Evolutionary conservation across 2,329 filamentous ascomycete species (phyloP), one percentile per base, ranked within the genome.

Genomic region (Phialophora expanda): DNA sequence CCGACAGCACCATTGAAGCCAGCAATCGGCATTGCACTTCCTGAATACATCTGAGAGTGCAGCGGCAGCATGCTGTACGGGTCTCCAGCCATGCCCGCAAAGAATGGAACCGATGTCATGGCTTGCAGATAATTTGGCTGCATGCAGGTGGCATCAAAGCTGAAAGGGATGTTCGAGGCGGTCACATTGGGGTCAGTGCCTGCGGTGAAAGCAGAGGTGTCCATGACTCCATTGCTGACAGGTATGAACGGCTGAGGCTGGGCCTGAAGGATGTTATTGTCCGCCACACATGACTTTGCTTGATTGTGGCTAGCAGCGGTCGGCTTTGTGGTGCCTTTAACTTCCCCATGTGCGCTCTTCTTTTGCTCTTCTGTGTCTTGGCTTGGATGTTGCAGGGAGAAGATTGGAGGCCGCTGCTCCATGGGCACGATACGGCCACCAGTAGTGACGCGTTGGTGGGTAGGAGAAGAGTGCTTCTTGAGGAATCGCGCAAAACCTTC

Each of bases 391-490:
- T 46, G 48, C 44, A 78, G 69, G 50, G 75, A 74, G 66, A 78
- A 77, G 65, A 78, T 74, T 4, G 80, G 78, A 61, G 75, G 75
- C 26, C 77, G 73, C 34, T 76, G 74, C 41, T 75, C 74, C 77
- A 82, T 81, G n/a, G 81, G 80, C 41, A 83, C 80, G 30, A 83
- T 82, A 48, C 77, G 77, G 8, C 81, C 81, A 24, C 80, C 80
- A 64, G 81, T 80, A 46, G 81, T 83, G 56, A 83, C 81, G 59
- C 81, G 78, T 59, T 83, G 78, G 65, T 82, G 78, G 38, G 77
- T 80, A n/a, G 81, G 80, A 41, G 81, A 82, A 7, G 79, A 75
- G 65, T 83, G 80, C 59, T 80, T 76, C 70, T 79, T 79, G 8
- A 83, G 73, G 64, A 83, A 83, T 44, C 75, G 75, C 34, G 75